phyloP scores from a whole-genome alignment of 768 basidiomycete species.

The Tremella mesenterica region DNA sequence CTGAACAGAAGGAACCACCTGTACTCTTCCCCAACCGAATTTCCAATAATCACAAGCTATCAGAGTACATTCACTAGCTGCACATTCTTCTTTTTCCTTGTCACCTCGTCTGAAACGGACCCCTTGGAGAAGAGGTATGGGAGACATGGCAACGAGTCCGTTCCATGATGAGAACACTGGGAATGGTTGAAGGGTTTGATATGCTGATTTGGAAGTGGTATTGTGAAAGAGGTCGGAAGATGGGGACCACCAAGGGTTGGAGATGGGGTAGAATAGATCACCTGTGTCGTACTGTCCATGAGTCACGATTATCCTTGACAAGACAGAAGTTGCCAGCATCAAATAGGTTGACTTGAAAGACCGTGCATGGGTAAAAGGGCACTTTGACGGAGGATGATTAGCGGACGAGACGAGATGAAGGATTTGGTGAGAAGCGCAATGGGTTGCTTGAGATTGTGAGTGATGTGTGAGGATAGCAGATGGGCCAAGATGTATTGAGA shows the following conservation, averaged over 20 bases:
- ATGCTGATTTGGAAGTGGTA: conserved; percentile 16
- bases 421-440: no score
- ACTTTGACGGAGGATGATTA: no score
- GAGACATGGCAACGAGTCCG: conserved; percentile 37
- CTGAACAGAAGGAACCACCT: conserved; percentile 43
- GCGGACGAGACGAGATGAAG: no score
- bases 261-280: conserved; percentile 43
- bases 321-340: background rate
- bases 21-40: conserved; percentile 33
- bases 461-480: no score
- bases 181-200: conserved; percentile 29
- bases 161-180: conserved; percentile 44
- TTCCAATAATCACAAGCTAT: conserved; percentile 40
- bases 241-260: conserved; percentile 36
- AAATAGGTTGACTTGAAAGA: background rate
- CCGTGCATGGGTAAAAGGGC: no score
- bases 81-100: conserved; percentile 31
- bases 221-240: conserved; percentile 33
- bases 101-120: conserved; percentile 39
- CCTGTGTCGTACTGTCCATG: conserved; percentile 12
- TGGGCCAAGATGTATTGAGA: background rate
- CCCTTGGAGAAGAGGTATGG: conserved; percentile 37
- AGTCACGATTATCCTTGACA: background rate
- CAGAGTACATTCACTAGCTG: conserved; percentile 36
- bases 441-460: no score